These are phyloP conservation scores for Ustilago nuda DNA, from an alignment of 1,284 basidiomycete species.

Conservation along the genomic window DNA sequence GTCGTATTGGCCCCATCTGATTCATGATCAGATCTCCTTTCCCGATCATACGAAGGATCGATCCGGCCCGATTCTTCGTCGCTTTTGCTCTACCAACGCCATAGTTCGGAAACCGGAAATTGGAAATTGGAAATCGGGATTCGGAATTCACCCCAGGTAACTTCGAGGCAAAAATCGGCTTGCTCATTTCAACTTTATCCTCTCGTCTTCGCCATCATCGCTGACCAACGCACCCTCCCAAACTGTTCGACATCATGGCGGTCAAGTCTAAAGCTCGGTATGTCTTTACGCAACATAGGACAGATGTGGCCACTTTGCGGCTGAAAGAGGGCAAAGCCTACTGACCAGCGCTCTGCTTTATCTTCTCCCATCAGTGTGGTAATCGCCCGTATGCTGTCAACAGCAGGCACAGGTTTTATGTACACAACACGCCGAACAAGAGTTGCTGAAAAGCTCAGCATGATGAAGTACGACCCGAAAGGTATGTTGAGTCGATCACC, in stretches of 20 bases:
- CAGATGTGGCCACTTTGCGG: not conserved
- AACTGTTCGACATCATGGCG: constrained; percentile 49
- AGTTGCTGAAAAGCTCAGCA: constrained; percentile 57
- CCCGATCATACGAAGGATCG: too few relatives aligned
- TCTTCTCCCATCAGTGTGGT: constrained; percentile 48
- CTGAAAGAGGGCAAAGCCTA: not conserved
- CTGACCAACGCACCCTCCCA: not conserved
- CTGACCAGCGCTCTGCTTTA: not conserved
- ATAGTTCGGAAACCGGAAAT: not conserved
- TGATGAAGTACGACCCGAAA: constrained; percentile 69
- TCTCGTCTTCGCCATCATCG: constrained; percentile 4
- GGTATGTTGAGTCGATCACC: constrained; percentile 33
- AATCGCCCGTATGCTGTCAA: constrained; percentile 66
- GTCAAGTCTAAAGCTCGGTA: constrained; percentile 66
- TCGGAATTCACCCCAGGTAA: too few relatives aligned
- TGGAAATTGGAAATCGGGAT: not conserved
- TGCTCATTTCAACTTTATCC: not conserved
- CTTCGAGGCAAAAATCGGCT: constrained; percentile 18
- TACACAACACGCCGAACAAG: constrained; percentile 65
- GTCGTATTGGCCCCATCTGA: too few relatives aligned
- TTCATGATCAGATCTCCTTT: too few relatives aligned
- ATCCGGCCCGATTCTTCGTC: too few relatives aligned
- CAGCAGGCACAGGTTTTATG: constrained; percentile 66
- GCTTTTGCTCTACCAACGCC: too few relatives aligned
- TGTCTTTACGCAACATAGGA: not conserved